A percentile compares a stretch with the other conserved stretches of the same genome.
These are phyloP conservation scores for Halenospora varia DNA, from an alignment of 495 filamentous ascomycete species.

Conservation along the genomic window DNA sequence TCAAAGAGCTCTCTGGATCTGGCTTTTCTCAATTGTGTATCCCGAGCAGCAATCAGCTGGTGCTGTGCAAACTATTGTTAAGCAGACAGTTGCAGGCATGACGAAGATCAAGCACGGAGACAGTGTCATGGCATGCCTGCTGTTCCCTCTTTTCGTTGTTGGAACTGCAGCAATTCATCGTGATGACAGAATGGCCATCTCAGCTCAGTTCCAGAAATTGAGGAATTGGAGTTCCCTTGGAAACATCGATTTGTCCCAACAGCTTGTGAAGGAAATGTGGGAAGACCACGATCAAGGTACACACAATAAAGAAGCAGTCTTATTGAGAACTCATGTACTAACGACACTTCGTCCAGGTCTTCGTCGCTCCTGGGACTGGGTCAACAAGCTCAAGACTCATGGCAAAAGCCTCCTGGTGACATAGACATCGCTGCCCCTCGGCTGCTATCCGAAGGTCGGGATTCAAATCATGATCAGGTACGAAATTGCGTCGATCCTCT, in stretches of 20 bases:
- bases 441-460: not conserved
- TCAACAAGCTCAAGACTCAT: slow-evolving; percentile 9
- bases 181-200: slow-evolving; percentile 6
- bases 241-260: slow-evolving; percentile 11
- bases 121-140: slow-evolving; percentile 10
- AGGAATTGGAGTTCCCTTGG: slow-evolving; percentile 15
- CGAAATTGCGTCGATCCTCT: not conserved
- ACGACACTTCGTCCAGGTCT: not conserved
- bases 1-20: slow-evolving; percentile 11
- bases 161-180: slow-evolving; percentile 7
- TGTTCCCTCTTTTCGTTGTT: slow-evolving; percentile 17
- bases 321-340: not conserved
- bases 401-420: slow-evolving; percentile 15
- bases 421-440: not conserved
- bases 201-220: slow-evolving; percentile 3
- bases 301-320: not conserved
- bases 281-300: slow-evolving; percentile 7
- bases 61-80: slow-evolving; percentile 4
- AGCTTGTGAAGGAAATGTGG: slow-evolving; percentile 16
- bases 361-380: slow-evolving; percentile 17
- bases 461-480: not conserved
- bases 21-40: slow-evolving; percentile 15
- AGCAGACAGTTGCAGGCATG: not conserved
- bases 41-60: slow-evolving; percentile 2
- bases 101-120: slow-evolving; percentile 8